These are phyloP conservation scores for Cyclocybe cylindracea DNA, from an alignment of 768 basidiomycete genomes.

Conservation along the genomic window DNA sequence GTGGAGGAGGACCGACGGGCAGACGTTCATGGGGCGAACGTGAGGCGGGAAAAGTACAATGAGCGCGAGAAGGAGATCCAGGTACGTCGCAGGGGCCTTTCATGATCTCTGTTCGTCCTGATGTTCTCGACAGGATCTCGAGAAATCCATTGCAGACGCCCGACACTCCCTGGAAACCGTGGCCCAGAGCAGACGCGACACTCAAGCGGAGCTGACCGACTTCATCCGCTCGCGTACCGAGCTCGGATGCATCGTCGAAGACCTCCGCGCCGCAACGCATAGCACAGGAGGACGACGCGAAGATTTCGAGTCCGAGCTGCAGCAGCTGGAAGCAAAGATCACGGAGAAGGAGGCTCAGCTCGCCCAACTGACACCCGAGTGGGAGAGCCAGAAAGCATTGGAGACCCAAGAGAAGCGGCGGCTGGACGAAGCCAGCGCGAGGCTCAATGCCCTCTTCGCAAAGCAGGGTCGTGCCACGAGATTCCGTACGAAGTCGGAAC, in stretches of 20 bases:
- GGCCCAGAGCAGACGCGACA: conserved; percentile 68
- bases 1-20: conserved; percentile 80
- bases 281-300: conserved; percentile 66
- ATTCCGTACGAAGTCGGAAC: conserved; percentile 80
- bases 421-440: conserved; percentile 75
- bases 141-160: conserved; percentile 67
- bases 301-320: conserved; percentile 66
- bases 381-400: conserved; percentile 55
- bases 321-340: conserved; percentile 59
- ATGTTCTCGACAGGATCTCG: conserved; percentile 55
- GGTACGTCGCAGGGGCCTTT: conserved; percentile 40
- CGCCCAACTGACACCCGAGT: conserved; percentile 66
- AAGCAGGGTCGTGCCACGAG: conserved; percentile 90
- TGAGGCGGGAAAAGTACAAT: conserved; percentile 79
- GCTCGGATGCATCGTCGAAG: conserved; percentile 79
- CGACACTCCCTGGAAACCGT: conserved; percentile 75
- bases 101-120: not conserved
- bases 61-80: conserved; percentile 83
- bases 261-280: conserved; percentile 68
- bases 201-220: conserved; percentile 84
- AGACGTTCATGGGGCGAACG: conserved; percentile 84
- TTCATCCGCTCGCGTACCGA: conserved; percentile 84
- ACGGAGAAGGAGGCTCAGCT: conserved; percentile 61
- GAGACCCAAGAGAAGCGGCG: conserved; percentile 60
- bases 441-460: conserved; percentile 73